These are phyloP conservation scores for Coemansia sp. DNA, from an alignment of 192 early-diverging fungal species.

Conservation along the genomic window DNA sequence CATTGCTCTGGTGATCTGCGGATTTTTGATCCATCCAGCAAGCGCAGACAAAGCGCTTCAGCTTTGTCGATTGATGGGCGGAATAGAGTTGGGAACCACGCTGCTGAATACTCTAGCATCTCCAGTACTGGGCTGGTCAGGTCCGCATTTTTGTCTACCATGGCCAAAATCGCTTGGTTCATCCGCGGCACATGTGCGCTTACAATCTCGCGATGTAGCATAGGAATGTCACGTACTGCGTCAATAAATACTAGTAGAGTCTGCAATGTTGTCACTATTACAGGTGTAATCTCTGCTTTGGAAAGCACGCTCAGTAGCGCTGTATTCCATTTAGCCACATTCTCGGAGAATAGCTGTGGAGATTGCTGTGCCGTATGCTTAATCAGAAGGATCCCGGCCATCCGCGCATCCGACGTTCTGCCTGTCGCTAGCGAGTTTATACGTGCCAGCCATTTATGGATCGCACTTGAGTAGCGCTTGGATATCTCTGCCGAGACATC, in stretches of 20 bases:
- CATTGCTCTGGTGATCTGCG: constrained; percentile 3
- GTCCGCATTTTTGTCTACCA: constrained; percentile 40
- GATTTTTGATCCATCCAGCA: constrained; percentile 17
- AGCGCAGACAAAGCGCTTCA: constrained; percentile 32
- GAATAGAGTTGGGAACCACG: constrained; percentile 50
- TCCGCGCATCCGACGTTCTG: constrained; percentile 38
- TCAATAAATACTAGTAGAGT: constrained; percentile 41
- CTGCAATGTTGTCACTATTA: constrained; percentile 24
- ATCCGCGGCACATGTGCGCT: constrained; percentile 42
- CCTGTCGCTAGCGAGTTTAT: constrained; percentile 35
- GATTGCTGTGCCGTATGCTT: constrained; percentile 49
- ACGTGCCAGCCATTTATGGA: constrained; percentile 50
- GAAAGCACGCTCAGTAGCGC: constrained; percentile 27
- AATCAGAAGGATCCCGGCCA: constrained; percentile 45
- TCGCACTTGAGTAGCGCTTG: constrained; percentile 31
- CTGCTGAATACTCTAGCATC: constrained; percentile 31
- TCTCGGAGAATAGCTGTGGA: constrained; percentile 31
- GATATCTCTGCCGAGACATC: constrained; percentile 17
- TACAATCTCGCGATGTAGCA: constrained; percentile 42
- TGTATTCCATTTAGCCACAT: constrained; percentile 42
- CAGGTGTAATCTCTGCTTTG: constrained; percentile 31
- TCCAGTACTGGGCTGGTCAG: constrained; percentile 24
- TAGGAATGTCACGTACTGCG: constrained; percentile 42
- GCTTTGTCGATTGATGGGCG: constrained; percentile 47
- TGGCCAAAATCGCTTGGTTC: constrained; percentile 40